A percentile compares a stretch with the other conserved stretches of the same genome.
phyloP scores from a whole-genome alignment of 2,329 filamentous ascomycete species.

The Myotisia sp. region DNA sequence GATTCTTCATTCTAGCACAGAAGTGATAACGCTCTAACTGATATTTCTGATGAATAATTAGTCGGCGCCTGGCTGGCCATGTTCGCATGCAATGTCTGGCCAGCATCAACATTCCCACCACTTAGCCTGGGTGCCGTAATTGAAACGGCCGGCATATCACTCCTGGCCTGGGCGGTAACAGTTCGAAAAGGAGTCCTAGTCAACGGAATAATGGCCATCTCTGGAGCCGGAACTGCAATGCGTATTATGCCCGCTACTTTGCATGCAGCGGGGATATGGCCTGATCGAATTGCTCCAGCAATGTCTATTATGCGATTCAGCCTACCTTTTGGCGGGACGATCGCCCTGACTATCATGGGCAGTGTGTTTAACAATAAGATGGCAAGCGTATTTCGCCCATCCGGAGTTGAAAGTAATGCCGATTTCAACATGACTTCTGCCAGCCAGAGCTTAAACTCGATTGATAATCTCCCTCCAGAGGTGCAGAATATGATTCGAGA shows the following conservation, averaged over 20 bases:
- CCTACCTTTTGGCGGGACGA: constrained; percentile 48
- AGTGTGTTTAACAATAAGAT: constrained; percentile 52
- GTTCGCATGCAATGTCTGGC: constrained; percentile 46
- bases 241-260: constrained; percentile 52
- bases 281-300: constrained; percentile 42
- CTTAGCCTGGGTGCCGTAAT: constrained; percentile 43
- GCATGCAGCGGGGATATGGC: constrained; percentile 50
- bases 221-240: constrained; percentile 48
- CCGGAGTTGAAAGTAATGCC: constrained; percentile 19
- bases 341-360: constrained; percentile 53
- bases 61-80: constrained; percentile 45
- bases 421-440: constrained; percentile 22
- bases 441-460: constrained; percentile 24
- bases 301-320: constrained; percentile 47
- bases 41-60: constrained; percentile 3
- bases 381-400: constrained; percentile 14
- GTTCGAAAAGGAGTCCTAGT: constrained; percentile 37
- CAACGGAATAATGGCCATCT: constrained; percentile 52
- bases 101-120: constrained; percentile 46
- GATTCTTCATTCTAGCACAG: neutral
- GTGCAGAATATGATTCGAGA: constrained; percentile 28
- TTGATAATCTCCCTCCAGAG: constrained; percentile 22
- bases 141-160: constrained; percentile 44
- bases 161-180: constrained; percentile 45
- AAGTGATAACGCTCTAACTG: neutral